Evolutionary conservation across 257 asterid species (phyloP).

Genomic region (Forsythia viridissima): DNA sequence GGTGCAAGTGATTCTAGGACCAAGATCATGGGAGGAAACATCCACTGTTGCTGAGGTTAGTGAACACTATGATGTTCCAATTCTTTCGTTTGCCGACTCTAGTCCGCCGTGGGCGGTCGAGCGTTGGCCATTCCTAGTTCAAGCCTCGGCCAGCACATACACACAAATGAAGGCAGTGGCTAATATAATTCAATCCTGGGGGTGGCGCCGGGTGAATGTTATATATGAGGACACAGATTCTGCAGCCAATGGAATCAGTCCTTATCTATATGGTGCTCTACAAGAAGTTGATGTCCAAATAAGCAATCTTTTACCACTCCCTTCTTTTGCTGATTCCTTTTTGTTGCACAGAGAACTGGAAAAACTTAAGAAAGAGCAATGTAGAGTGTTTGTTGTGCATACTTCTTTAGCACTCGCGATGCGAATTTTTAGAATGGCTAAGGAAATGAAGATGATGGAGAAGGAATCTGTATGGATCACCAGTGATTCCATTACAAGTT

Average conservation of each 20-base stretch:
- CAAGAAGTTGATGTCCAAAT: conserved; percentile 27
- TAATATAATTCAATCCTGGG: conserved; percentile 25
- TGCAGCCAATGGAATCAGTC: conserved; percentile 22
- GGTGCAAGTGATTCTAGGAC: conserved; percentile 37
- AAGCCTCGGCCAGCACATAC: conserved; percentile 33
- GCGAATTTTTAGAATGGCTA: conserved; percentile 31
- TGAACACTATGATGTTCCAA: conserved; percentile 15
- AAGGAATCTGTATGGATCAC: conserved; percentile 42
- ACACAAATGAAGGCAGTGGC: conserved; percentile 37
- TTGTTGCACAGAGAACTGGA: conserved; percentile 26
- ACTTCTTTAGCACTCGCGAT: conserved; percentile 19
- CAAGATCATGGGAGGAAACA: conserved; percentile 49
- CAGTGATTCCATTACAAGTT: conserved; percentile 26
- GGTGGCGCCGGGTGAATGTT: conserved; percentile 40
- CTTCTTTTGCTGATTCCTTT: conserved; percentile 11
- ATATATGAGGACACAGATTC: conserved; percentile 43
- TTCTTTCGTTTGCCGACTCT: conserved; percentile 36
- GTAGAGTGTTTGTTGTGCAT: conserved; percentile 44
- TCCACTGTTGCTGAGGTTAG: conserved; percentile 39
- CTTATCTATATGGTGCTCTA: conserved; percentile 34
- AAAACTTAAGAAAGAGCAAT: conserved; percentile 28
- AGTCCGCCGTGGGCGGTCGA: conserved; percentile 31
- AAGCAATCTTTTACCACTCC: conserved; percentile 25
- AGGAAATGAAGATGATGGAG: conserved; percentile 39
- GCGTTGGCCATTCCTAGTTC: conserved; percentile 39